Conservation (phyloP, 2,329 filamentous ascomycete genomes). For the Macrophomina tecta region DNA sequence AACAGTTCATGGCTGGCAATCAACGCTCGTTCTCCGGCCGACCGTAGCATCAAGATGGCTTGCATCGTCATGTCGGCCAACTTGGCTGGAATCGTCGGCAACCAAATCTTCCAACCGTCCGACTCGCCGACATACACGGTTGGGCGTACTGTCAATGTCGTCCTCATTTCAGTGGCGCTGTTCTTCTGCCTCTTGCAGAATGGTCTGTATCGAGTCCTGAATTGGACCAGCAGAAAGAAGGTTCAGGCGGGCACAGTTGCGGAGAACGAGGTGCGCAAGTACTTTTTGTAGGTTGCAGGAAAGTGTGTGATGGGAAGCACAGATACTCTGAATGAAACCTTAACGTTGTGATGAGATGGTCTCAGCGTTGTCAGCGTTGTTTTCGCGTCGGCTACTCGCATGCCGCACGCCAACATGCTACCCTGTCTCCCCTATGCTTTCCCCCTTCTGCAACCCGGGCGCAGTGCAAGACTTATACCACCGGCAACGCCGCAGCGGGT, state of each 20-base stretch:
- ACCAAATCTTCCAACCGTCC: constrained; percentile 32
- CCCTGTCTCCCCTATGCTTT: not conserved
- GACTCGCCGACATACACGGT: constrained; percentile 30
- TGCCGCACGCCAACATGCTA: not conserved
- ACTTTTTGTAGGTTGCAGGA: not conserved
- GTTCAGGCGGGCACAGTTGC: not conserved
- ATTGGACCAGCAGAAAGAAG: constrained; percentile 15
- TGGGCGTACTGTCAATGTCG: constrained; percentile 31
- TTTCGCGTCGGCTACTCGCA: not conserved
- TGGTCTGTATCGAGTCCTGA: constrained; percentile 30
- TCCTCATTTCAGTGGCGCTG: constrained; percentile 25
- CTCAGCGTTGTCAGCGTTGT: not conserved
- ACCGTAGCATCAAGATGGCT: constrained; percentile 32
- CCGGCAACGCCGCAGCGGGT: not conserved
- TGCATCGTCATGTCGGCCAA: constrained; percentile 34
- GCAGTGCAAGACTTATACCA: not conserved
- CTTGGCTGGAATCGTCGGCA: constrained; percentile 31
- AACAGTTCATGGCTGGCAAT: constrained; percentile 34
- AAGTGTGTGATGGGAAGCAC: not conserved
- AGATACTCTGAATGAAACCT: not conserved
- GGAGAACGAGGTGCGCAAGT: constrained; percentile 5
- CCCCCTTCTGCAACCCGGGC: not conserved
- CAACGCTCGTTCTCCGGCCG: constrained; percentile 31
- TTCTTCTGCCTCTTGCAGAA: constrained; percentile 28
- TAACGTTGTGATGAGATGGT: constrained; percentile 8